phyloP scores from a whole-genome alignment of 495 filamentous ascomycete genomes.

The Aspergillus baeticus region DNA sequence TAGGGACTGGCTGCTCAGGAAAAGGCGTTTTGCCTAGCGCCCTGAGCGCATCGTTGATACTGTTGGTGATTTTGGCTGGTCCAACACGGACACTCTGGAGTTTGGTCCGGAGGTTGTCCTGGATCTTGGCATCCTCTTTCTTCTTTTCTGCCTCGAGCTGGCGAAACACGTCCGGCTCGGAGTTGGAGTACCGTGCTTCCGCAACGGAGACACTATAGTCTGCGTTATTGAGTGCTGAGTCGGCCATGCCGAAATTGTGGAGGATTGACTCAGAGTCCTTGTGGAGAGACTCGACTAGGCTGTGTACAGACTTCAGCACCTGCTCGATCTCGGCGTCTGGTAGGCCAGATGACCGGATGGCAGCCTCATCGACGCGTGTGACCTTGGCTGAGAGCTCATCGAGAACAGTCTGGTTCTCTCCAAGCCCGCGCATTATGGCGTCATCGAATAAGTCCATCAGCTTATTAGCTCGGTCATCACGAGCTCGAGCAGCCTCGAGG shows the following conservation, averaged over 20 bases:
- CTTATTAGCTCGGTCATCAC: constrained; percentile 49
- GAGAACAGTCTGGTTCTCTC: constrained; percentile 51
- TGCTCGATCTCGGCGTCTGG: constrained; percentile 44
- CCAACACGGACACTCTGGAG: constrained; percentile 47
- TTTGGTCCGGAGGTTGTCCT: constrained; percentile 44
- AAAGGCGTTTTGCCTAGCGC: constrained; percentile 30
- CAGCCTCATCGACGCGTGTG: constrained; percentile 33
- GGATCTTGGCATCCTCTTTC: constrained; percentile 51
- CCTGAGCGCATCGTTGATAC: constrained; percentile 32
- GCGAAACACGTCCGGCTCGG: constrained; percentile 42
- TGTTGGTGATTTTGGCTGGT: constrained; percentile 32
- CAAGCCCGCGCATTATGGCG: constrained; percentile 50
- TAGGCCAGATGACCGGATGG: constrained; percentile 31
- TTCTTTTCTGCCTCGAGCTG: constrained; percentile 48
- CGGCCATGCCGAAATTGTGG: constrained; percentile 46
- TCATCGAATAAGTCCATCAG: constrained; percentile 55
- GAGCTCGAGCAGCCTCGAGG: constrained; percentile 49
- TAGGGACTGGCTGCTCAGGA: constrained; percentile 13
- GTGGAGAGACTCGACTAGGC: constrained; percentile 40
- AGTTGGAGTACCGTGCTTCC: constrained; percentile 46
- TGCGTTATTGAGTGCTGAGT: constrained; percentile 50
- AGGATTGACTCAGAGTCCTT: constrained; percentile 51
- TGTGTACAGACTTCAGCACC: constrained; percentile 43
- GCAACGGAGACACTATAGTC: constrained; percentile 55
- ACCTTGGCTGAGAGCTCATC: constrained; percentile 46